Evolutionary conservation across 1,284 basidiomycete species (phyloP), one percentile per base, ranked within the genome.

Genomic region (Cryptococcus hybrid): DNA sequence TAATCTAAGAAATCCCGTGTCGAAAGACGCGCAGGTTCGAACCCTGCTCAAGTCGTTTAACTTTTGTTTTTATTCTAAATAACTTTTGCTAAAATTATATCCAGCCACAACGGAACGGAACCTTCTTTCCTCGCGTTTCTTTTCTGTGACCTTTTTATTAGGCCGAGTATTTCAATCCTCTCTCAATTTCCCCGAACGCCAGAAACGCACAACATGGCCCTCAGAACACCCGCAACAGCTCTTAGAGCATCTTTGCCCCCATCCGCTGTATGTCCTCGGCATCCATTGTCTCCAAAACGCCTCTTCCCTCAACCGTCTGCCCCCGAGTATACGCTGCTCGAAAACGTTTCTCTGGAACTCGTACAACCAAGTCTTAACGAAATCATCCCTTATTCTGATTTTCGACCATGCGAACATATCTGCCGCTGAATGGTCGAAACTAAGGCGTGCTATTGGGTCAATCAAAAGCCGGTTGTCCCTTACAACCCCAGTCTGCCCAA

Each of bases 341-440:
- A 54, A 81, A 65, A 62, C 70, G 18, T 75, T 75, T 60, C 66
- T 80, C 37, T 75, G 72, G 67, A 57, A 65, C 24, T 69, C 72
- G 50, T 79, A 80, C 63, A 54, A 54, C 47, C 71, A 78, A 58
- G 69, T 80, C n/a, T 61, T 80, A 44, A 40, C 61, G 3, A 51
- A 58, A 6, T 74, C 74, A 43, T 60, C 71, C 11, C 62, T 79
- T 40, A 70, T 80, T 53, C 65, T 81, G 9, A 65, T 81, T 46
- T 78, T 80, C 64, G 68, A 75, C 34, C 78, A 77, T 47, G 70
- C 66, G 52, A 78, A 79, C 62, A 67, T 80, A 42, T 59, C 69
- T 3, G 73, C 73, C 1, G 59, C 65, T 18, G 76, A 80, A 59
- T 70, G 73, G 54, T 55, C 59, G 4, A 49, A 56, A 1, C 59